Base-by-base conservation (phyloP, 768 basidiomycete genomes). In the Polyporus arcularius region DNA sequence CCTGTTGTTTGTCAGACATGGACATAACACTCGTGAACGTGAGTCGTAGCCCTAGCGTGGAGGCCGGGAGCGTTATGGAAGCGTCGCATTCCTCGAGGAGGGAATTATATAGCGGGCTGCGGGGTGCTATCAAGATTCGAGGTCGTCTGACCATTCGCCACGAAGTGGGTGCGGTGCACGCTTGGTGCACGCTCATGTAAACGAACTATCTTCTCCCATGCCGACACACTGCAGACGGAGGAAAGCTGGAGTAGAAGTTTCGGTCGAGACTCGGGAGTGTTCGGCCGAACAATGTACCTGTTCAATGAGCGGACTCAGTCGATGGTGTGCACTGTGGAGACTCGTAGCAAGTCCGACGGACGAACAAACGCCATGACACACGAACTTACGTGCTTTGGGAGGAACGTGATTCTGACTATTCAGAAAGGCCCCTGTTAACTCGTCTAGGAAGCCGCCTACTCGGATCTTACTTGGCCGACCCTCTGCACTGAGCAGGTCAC, bases 1-100 rank as follows among this genome's bases (percentile, higher is more conserved):
- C 46, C 7, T 40, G 60, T 9, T 50, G 28, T 46, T 56, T 42
- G 49, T 35, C 38, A 35, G 55, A 35, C 60, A 61, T 61, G 35
- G 10, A 31, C 46, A 26, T 48, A 10, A 30, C 3, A 48, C 4
- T 48, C 18, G 46, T 48, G 26, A 31, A 47, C 21, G 21, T 26
- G 4, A 21, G 18, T 14, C n/a, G 21, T 35, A 3, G 46, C 26
- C 3, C 12, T 48, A 30, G 1, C 14, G 21, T 2, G 12, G 21
- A 48, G n/a, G 8, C 12, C 18, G 12, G 21, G 21, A 26, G 26
- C 11, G 46, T 4, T 26, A 11, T 6, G 14, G 46, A 4, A 14
- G 10, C 10, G 21, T 28, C 28, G 21, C 21, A 9, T 18, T 43
- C 15, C 10, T 43, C 42, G 15, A 4, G 26, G 46, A 12, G 21